Evolutionary conservation across 164 flowering plant genomes (phyloP).

Genomic region (Saururus chinensis): DNA sequence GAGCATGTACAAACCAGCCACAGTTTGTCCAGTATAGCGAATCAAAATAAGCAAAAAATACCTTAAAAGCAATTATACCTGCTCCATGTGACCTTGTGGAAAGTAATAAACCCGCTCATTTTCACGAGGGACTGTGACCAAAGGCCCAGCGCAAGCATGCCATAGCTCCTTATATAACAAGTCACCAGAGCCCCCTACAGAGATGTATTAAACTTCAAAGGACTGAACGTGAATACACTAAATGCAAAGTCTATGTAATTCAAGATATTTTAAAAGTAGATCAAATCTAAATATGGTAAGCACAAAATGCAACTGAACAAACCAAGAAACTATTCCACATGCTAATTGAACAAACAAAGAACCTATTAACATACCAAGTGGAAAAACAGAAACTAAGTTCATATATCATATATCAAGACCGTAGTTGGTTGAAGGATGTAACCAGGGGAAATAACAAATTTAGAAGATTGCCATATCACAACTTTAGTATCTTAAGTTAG

Average conservation of each 20-base stretch:
- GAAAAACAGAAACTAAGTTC: no score
- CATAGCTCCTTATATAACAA: slow-evolving; percentile 67
- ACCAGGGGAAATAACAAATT: no score
- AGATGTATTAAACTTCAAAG: background rate
- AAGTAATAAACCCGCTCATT: slow-evolving; percentile 84
- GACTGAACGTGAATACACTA: background rate
- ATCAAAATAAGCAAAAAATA: background rate
- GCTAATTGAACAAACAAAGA: no score
- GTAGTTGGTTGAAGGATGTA: no score
- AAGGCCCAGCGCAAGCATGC: slow-evolving; percentile 96
- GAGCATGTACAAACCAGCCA: background rate
- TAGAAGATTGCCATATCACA: no score
- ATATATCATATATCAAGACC: no score
- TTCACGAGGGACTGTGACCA: slow-evolving; percentile 72
- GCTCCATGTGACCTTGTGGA: slow-evolving; percentile 95
- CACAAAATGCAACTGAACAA: no score
- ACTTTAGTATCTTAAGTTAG: no score
- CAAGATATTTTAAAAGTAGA: background rate
- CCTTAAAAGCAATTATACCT: slow-evolving; percentile 27
- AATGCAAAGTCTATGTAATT: background rate
- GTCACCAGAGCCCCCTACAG: slow-evolving; percentile 30
- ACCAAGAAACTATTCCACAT: no score
- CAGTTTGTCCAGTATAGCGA: background rate
- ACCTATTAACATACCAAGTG: no score
- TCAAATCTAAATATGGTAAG: background rate